Percentiles rank a stretch among this genome's conserved stretches.
Conservation (phyloP, 768 basidiomycete genomes). For the Inosperma sp. region DNA sequence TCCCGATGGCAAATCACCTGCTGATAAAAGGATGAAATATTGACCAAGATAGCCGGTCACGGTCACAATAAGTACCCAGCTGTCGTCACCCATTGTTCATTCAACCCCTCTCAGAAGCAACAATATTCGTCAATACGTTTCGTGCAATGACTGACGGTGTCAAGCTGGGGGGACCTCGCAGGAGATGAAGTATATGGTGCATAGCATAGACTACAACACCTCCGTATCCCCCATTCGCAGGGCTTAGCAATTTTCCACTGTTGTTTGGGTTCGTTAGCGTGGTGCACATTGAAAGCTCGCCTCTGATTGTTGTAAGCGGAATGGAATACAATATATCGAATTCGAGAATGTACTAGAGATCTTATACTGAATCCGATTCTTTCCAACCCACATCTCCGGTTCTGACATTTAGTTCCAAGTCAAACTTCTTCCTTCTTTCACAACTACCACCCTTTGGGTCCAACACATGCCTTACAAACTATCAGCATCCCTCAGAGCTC, state of each 20-base stretch:
- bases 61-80: no score
- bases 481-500: slow-evolving; percentile 28
- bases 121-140: slow-evolving; percentile 34
- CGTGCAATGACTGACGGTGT: slow-evolving; percentile 36
- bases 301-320: neutral
- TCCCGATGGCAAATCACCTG: no score
- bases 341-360: no score
- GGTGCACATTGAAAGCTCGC: slow-evolving; percentile 60
- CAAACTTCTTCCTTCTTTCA: slow-evolving; percentile 10
- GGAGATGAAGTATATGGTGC: slow-evolving; percentile 86
- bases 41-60: no score
- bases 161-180: slow-evolving; percentile 64
- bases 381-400: slow-evolving; percentile 21
- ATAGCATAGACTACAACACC: slow-evolving; percentile 82
- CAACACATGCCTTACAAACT: slow-evolving; percentile 31
- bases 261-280: slow-evolving; percentile 76
- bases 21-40: no score
- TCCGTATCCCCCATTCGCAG: slow-evolving; percentile 80
- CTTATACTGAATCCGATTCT: no score
- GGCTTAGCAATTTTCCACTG: slow-evolving; percentile 45
- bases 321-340: slow-evolving; percentile 4
- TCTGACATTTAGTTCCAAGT: slow-evolving; percentile 12
- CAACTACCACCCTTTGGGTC: slow-evolving; percentile 8
- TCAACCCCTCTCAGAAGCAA: slow-evolving; percentile 42
- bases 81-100: neutral